These are phyloP conservation scores for Fusarium sacchari DNA, from an alignment of 2,329 filamentous ascomycete species.

Conservation along the genomic window DNA sequence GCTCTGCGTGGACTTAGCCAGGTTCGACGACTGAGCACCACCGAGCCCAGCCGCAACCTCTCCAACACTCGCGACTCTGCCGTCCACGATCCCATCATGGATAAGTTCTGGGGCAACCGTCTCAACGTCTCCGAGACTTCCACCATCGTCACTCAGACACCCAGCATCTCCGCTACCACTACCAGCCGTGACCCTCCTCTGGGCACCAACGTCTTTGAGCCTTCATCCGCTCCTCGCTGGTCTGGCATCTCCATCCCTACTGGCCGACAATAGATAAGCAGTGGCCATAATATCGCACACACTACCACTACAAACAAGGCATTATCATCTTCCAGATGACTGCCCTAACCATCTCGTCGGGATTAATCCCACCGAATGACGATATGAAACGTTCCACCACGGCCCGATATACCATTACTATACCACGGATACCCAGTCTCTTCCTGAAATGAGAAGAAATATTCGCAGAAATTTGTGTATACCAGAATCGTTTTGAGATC, in stretches of 20 bases:
- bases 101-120: slow-evolving; percentile 32
- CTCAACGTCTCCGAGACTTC: slow-evolving; percentile 12
- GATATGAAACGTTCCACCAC: background rate
- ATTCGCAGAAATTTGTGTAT: background rate
- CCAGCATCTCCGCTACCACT: background rate
- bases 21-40: slow-evolving; percentile 29
- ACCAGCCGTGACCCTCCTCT: slow-evolving; percentile 35
- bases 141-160: background rate
- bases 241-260: slow-evolving; percentile 20
- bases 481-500: background rate
- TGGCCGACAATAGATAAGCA: background rate
- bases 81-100: slow-evolving; percentile 39
- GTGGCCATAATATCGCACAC: no score
- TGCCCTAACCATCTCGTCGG: background rate
- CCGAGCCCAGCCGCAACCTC: slow-evolving; percentile 11
- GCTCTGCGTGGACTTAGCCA: slow-evolving; percentile 22
- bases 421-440: background rate
- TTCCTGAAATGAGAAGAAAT: background rate
- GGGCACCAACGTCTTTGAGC: slow-evolving; percentile 37
- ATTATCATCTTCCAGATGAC: background rate
- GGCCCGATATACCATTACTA: background rate
- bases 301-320: background rate
- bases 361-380: background rate
- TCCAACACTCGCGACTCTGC: slow-evolving; percentile 27
- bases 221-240: slow-evolving; percentile 36